Evolutionary conservation across 192 early-diverging fungal species (phyloP), one percentile per base, ranked within the genome.

Genomic region (Chytriomyces hyalinus): DNA sequence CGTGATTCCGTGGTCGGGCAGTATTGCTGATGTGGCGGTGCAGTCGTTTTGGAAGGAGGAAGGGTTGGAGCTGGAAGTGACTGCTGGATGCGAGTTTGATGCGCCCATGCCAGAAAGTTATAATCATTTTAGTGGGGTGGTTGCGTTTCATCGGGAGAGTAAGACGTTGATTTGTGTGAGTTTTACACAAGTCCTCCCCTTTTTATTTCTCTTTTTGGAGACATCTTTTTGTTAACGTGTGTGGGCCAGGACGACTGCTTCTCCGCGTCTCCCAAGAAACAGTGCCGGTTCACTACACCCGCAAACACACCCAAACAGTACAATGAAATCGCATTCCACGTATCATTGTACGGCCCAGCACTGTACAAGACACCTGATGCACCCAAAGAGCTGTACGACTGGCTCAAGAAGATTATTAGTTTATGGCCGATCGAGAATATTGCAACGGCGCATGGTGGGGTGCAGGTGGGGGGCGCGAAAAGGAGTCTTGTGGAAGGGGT

Each of bases 391-490:
- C 69, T 80, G 15, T 62, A 67, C 44, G 51, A 69, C 45, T 80
- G 72, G 72, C 24, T 80, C 17, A 13, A 48, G 3, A 44, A 69
- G 65, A 15, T 80, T 3, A 60, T 65, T 4, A 28, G 36, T n/a
- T 73, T 77, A 26, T 80, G 79, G 79, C 73, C 76, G 43, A 77
- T 80, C 60, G 74, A 77, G 13, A 76, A 66, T 15, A 67, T 80
- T 28, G 44, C 67, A 6, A 76, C 49, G 8, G 73, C 79, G 1
- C 79, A 80, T 50, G 74, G 74, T 6, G 61, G 73, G 15, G 26
- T 24, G 46, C 43, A 59, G 68, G 6, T 77, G 44, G 79, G 79
- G 5, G 74, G 66, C 7, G 73, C 79, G 43, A 79, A 73, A 67
- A 72, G 51, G 70, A 60, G 51, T 45, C 57, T 72, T 3, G 22